phyloP scores from a whole-genome alignment of 768 basidiomycete genomes.

The Amanita rubescens region DNA sequence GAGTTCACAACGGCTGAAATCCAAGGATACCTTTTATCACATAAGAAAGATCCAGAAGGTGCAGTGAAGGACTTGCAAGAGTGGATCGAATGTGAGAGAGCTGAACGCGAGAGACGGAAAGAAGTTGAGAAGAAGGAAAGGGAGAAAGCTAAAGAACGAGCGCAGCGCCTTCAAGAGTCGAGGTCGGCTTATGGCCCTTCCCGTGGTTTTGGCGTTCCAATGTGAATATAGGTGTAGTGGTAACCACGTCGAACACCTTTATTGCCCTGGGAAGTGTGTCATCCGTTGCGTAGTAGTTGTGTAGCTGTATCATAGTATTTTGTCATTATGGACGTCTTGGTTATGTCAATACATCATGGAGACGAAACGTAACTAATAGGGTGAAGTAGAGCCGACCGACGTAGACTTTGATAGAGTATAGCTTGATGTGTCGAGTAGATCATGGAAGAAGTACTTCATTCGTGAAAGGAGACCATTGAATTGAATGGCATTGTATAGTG shows the following conservation, averaged over 20 bases:
- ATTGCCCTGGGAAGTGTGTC: too few relatives aligned
- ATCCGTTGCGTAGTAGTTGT: too few relatives aligned
- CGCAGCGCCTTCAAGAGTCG: slow-evolving; percentile 23
- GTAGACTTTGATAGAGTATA: too few relatives aligned
- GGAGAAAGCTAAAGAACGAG: slow-evolving; percentile 12
- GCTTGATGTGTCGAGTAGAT: too few relatives aligned
- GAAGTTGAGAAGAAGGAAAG: slow-evolving; percentile 14
- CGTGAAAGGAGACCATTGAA: neutral
- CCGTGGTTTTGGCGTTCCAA: too few relatives aligned
- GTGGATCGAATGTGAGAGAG: slow-evolving; percentile 26
- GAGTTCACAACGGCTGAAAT: slow-evolving; percentile 37
- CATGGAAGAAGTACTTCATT: neutral
- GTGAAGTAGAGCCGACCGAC: neutral
- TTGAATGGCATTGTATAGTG: neutral
- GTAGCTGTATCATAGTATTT: too few relatives aligned
- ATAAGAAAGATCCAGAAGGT: slow-evolving; percentile 15
- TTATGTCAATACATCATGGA: neutral
- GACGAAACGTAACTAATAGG: neutral
- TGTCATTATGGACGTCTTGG: neutral
- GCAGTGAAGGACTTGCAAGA: slow-evolving; percentile 14
- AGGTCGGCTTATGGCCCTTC: too few relatives aligned
- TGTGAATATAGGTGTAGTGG: too few relatives aligned
- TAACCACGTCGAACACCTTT: too few relatives aligned
- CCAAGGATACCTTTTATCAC: slow-evolving; percentile 34
- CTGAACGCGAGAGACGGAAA: slow-evolving; percentile 17